A percentile compares a stretch with the other conserved stretches of the same genome.
phyloP scores from a whole-genome alignment of 345 rosid species.

The Pseudoturritis turrita region DNA sequence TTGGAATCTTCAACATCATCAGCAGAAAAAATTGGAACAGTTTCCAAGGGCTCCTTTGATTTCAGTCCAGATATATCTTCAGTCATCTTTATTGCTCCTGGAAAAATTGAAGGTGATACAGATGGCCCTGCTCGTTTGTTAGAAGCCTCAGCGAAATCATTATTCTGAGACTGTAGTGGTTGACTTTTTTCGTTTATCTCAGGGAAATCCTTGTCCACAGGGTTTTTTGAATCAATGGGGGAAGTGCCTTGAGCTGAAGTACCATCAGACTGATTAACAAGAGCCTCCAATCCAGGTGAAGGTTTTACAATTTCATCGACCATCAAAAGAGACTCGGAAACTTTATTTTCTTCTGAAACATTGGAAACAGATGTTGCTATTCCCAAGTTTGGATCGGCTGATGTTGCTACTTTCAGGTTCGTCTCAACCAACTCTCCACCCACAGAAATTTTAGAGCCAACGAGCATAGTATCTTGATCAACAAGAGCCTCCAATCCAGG shows the following conservation, averaged over 20 bases:
- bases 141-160: neutral
- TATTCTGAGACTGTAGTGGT: neutral
- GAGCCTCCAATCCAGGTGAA: neutral
- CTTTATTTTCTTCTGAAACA: too few species aligned
- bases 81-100: neutral
- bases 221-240: conserved; percentile 21
- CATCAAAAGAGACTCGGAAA: neutral
- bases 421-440: too few species aligned
- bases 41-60: neutral
- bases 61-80: conserved; percentile 4
- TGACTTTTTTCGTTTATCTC: neutral
- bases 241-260: conserved; percentile 26
- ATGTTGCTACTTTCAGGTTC: too few species aligned
- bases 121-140: neutral
- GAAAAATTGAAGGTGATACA: neutral
- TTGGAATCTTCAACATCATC: conserved; percentile 8
- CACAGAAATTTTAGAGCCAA: too few species aligned
- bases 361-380: too few species aligned
- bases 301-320: too few species aligned
- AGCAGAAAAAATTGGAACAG: neutral
- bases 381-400: too few species aligned
- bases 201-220: neutral
- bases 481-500: conserved; percentile 15
- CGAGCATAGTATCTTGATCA: neutral
- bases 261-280: conserved; percentile 12